A percentile compares a stretch with the other conserved stretches of the same genome.
These are phyloP conservation scores for Neophaeococcomyces aloes DNA, from an alignment of 2,329 filamentous ascomycete species.

Conservation along the genomic window DNA sequence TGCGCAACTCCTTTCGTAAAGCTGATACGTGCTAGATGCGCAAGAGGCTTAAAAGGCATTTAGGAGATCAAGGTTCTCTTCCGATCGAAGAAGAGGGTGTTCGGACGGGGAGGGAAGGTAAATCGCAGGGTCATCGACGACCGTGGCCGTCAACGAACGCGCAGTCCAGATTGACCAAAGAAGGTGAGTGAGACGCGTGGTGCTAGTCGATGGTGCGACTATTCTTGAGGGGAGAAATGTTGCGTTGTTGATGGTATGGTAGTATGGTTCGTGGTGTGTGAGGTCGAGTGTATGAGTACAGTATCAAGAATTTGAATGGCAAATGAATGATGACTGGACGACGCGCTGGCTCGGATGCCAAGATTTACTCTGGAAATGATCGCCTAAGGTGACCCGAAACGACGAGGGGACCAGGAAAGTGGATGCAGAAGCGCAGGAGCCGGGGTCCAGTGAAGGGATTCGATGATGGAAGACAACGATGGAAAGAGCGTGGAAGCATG, in stretches of 20 bases:
- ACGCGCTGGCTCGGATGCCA: neutral
- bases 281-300: neutral
- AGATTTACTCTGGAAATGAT: neutral
- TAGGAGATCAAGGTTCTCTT: constrained; percentile 62
- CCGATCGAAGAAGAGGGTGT: constrained; percentile 50
- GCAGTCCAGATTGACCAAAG: constrained; percentile 34
- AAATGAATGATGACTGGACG: neutral
- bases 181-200: constrained; percentile 1
- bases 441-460: neutral
- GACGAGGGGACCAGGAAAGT: constrained; percentile 1
- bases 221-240: constrained; percentile 6
- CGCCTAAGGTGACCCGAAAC: constrained; percentile 2
- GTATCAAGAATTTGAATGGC: neutral
- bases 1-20: constrained; percentile 94
- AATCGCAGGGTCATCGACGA: constrained; percentile 99
- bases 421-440: neutral
- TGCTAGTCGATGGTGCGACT: neutral
- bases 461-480: constrained; percentile 4
- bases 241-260: neutral
- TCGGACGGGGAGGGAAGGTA: constrained; percentile 20
- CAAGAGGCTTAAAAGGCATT: constrained; percentile 69
- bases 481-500: neutral
- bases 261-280: constrained; percentile 1
- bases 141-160: constrained; percentile 82
- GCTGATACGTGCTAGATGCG: constrained; percentile 89